A percentile compares a stretch with the other conserved stretches of the same genome.
Conservation (phyloP, 805 yeast genomes). For the Cyberlindnera meyerae region DNA sequence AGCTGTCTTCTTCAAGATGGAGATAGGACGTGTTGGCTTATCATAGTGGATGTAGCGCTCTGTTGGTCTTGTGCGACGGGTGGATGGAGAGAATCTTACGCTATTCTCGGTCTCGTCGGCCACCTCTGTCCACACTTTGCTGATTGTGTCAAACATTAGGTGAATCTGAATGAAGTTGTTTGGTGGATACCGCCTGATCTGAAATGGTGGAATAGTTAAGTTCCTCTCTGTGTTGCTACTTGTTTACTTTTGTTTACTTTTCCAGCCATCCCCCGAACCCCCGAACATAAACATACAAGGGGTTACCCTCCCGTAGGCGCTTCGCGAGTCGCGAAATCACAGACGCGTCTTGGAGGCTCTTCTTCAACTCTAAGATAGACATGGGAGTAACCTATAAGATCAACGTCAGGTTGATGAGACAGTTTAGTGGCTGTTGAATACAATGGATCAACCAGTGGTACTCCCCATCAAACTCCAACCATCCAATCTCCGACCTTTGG, state of each 20-base stretch:
- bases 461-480: constrained; percentile 79
- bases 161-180: too few species aligned
- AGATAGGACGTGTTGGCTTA: background rate
- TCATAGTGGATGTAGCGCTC: constrained; percentile 18
- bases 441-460: constrained; percentile 29
- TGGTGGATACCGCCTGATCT: background rate
- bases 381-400: too few species aligned
- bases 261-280: background rate
- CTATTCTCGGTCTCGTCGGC: constrained; percentile 15
- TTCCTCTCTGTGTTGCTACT: too few species aligned
- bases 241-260: background rate
- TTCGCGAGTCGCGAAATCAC: too few species aligned
- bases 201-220: too few species aligned
- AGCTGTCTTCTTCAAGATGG: constrained; percentile 4
- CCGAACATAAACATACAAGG: background rate
- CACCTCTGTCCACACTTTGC: constrained; percentile 23
- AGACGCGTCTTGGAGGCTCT: too few species aligned
- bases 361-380: too few species aligned
- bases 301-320: background rate
- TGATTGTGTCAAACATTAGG: constrained; percentile 21
- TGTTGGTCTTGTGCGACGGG: constrained; percentile 3
- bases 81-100: constrained; percentile 14
- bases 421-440: too few species aligned
- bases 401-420: too few species aligned
- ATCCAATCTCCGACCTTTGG: constrained; percentile 82